phyloP scores from a whole-genome alignment of 768 basidiomycete species.

The Tricholomella constricta region DNA sequence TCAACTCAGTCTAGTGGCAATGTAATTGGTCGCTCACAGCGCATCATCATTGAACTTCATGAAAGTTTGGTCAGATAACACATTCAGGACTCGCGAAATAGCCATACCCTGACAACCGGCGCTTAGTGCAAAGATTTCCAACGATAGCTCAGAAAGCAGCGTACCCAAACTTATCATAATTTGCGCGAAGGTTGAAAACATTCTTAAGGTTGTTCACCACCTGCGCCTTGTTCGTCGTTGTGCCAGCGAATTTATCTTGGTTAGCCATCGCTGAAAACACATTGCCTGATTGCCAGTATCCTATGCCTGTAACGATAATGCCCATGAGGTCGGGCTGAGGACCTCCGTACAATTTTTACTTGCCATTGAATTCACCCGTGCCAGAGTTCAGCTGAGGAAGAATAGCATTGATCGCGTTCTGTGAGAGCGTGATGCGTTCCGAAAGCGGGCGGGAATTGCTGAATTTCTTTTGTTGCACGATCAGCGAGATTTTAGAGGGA shows the following conservation, averaged over 20 bases:
- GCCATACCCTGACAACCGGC: slow-evolving; percentile 5
- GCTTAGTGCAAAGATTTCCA: background rate
- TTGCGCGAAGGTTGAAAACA: slow-evolving; percentile 37
- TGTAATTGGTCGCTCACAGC: slow-evolving; percentile 29
- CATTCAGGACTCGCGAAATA: slow-evolving; percentile 3
- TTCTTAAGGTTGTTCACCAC: slow-evolving; percentile 44
- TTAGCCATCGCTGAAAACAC: slow-evolving; percentile 54
- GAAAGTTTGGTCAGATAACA: slow-evolving; percentile 4
- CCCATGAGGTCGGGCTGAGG: background rate
- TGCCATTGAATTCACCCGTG: slow-evolving; percentile 47
- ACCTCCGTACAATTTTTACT: slow-evolving; percentile 3
- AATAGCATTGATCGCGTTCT: slow-evolving; percentile 44
- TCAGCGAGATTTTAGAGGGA: background rate
- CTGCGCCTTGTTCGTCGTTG: slow-evolving; percentile 35
- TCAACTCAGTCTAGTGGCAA: background rate
- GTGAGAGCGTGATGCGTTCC: slow-evolving; percentile 43
- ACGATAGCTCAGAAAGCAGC: slow-evolving; percentile 11
- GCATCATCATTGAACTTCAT: slow-evolving; percentile 50
- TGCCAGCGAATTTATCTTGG: slow-evolving; percentile 42
- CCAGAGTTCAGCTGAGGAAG: slow-evolving; percentile 35
- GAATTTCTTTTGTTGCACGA: slow-evolving; percentile 36
- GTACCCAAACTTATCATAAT: slow-evolving; percentile 47
- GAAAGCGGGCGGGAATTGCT: slow-evolving; percentile 37
- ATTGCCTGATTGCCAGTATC: slow-evolving; percentile 57
- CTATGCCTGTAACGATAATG: slow-evolving; percentile 36